Evolutionary conservation across 345 rosid genomes (phyloP), one percentile per base, ranked within the genome.

Genomic region (Eucalyptus paniculata): DNA sequence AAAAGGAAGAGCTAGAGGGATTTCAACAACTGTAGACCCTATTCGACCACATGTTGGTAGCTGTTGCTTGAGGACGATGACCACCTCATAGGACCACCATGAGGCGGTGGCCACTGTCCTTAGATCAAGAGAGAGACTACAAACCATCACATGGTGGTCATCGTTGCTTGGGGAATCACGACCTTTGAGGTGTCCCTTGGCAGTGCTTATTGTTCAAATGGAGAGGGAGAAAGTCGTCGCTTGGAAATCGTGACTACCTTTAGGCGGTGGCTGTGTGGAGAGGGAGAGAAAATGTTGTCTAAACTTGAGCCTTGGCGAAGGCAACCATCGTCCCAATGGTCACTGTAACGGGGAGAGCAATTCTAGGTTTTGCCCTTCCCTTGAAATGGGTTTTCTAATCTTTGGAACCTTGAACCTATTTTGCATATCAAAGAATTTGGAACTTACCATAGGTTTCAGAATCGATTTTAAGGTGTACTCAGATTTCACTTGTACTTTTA

Each of bases 401-500:
- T 53, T 53, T 53, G 10, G 58, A 53, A 53, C 58, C 24, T 53
- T 53, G 26, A 21, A 53, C 1, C 2, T 21, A 53, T 21, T 53
- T 53, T 53, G 5, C 58, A 53, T 53, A 53, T 21, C 11, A 8
- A 21, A 0, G 26, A 53, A 53, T 53, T 1, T 53, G 2, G 58
- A 53, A 53, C 5, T 53, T 53, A 19, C 9, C 58, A 53, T 23
- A 53, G 58, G 11, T 53, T 53, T 53, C 1, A 7, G 0, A 53
- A 4, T 53, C 0, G 5, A 1, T 53, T 51, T 0, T 53, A 19
- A 53, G 5, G 5, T 4, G 24, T 53, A 53, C 26, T 53, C 2
- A 53, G 0, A 53, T 53, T 53, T 53, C 11, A 8, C 26, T 53
- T 53, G 11, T 53, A 53, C 5, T 53, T 53, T 53, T 53, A 53